Percentiles rank a stretch among this genome's conserved stretches.
These are phyloP conservation scores for Hura crepitans DNA, from an alignment of 441 rosid species.

Conservation along the genomic window DNA sequence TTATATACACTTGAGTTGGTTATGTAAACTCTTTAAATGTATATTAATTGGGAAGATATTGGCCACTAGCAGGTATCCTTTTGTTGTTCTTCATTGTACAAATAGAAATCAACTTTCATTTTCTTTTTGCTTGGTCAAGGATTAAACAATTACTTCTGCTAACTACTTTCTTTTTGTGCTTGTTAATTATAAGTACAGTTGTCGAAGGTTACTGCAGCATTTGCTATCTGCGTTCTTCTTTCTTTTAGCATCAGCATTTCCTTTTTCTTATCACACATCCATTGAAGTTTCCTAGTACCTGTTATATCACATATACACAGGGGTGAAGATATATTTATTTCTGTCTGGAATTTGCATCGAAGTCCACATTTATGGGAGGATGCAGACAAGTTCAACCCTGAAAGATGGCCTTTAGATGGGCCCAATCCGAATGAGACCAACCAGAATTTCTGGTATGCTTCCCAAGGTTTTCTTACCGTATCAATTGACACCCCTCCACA, in stretches of 20 bases:
- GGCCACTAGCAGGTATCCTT: too few species aligned
- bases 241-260: background rate
- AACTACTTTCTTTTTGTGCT: background rate
- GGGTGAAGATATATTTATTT: conserved; percentile 88
- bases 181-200: background rate
- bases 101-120: background rate
- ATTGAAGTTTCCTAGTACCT: background rate
- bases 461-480: background rate
- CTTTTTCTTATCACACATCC: background rate
- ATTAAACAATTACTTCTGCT: background rate
- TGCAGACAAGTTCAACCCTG: conserved; percentile 82
- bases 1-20: too few species aligned
- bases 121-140: background rate
- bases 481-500: background rate
- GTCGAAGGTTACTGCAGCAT: background rate
- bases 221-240: background rate
- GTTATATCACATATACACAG: conserved; percentile 32
- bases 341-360: conserved; percentile 90
- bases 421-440: conserved; percentile 97
- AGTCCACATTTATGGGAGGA: conserved; percentile 84
- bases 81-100: too few species aligned
- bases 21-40: too few species aligned
- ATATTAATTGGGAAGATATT: too few species aligned
- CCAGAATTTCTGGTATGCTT: conserved; percentile 74
- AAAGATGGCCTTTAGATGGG: conserved; percentile 97